phyloP scores from a whole-genome alignment of 495 filamentous ascomycete species.

The Aspergillus hancockii region DNA sequence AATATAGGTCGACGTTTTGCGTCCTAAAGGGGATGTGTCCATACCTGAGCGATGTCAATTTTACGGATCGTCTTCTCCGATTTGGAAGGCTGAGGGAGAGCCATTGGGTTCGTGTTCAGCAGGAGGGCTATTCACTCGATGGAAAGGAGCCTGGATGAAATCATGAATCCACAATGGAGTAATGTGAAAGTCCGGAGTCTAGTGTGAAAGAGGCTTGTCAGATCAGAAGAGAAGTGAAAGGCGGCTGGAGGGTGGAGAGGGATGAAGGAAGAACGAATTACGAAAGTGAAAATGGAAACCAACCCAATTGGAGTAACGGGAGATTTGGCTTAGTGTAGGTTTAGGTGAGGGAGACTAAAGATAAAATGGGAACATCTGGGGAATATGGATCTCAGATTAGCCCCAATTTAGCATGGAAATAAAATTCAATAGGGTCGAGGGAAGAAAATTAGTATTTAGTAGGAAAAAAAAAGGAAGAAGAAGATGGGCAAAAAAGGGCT shows the following conservation, averaged over 20 bases:
- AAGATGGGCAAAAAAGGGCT: not conserved
- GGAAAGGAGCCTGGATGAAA: constrained; percentile 4
- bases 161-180: constrained; percentile 15
- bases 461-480: not conserved
- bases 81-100: constrained; percentile 32
- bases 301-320: constrained; percentile 28
- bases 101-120: constrained; percentile 30
- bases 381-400: constrained; percentile 4
- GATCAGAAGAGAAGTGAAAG: constrained; percentile 20
- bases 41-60: constrained; percentile 77
- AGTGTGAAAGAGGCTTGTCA: constrained; percentile 20
- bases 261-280: constrained; percentile 19
- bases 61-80: constrained; percentile 48
- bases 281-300: constrained; percentile 2
- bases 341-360: constrained; percentile 8
- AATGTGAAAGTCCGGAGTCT: not conserved
- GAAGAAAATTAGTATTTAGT: not conserved
- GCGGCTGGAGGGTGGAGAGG: constrained; percentile 24
- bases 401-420: not conserved
- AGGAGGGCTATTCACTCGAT: constrained; percentile 12
- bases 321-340: constrained; percentile 16
- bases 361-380: not conserved
- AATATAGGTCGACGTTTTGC: not conserved
- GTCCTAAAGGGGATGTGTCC: constrained; percentile 5
- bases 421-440: not conserved